Evolutionary conservation across 1,139 yeast species (phyloP).

Genomic region (Taphrina sp.): DNA sequence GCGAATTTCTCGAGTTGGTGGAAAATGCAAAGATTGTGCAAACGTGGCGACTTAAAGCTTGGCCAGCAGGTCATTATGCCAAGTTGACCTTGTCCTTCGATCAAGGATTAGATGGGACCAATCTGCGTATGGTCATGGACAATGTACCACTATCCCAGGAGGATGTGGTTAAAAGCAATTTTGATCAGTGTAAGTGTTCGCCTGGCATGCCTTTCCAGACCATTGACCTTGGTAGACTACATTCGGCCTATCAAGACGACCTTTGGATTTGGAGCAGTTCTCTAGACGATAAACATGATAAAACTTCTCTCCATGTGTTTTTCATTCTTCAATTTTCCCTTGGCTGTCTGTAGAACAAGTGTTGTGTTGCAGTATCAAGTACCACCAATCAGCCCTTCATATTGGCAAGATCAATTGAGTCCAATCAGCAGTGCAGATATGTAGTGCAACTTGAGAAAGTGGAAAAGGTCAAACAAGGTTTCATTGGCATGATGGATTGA

Average conservation of each 20-base stretch:
- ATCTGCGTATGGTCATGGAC: conserved; percentile 69
- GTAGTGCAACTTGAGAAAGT: too few relatives aligned
- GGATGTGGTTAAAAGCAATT: conserved; percentile 78
- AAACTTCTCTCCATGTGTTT: too few relatives aligned
- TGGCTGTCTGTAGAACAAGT: too few relatives aligned
- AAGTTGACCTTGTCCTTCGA: conserved; percentile 61
- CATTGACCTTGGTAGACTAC: too few relatives aligned
- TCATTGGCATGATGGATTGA: too few relatives aligned
- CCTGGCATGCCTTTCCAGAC: conserved; percentile 82
- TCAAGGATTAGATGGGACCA: conserved; percentile 80
- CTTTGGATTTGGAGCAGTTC: conserved; percentile 33
- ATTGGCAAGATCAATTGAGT: too few relatives aligned
- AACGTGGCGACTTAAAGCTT: conserved; percentile 82
- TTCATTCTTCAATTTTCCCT: too few relatives aligned
- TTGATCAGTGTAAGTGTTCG: conserved; percentile 60
- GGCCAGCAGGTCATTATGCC: conserved; percentile 84
- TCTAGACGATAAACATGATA: too few relatives aligned
- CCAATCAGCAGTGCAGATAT: too few relatives aligned
- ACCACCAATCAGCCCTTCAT: too few relatives aligned
- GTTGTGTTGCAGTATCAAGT: too few relatives aligned
- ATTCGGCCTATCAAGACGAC: conserved; percentile 32
- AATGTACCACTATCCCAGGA: conserved; percentile 99
- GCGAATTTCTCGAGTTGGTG: conserved; percentile 62
- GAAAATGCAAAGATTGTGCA: conserved; percentile 60
- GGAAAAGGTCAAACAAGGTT: too few relatives aligned